Conservation (phyloP, 1,139 yeast species). For the Debaryomycetaceae sp. region DNA sequence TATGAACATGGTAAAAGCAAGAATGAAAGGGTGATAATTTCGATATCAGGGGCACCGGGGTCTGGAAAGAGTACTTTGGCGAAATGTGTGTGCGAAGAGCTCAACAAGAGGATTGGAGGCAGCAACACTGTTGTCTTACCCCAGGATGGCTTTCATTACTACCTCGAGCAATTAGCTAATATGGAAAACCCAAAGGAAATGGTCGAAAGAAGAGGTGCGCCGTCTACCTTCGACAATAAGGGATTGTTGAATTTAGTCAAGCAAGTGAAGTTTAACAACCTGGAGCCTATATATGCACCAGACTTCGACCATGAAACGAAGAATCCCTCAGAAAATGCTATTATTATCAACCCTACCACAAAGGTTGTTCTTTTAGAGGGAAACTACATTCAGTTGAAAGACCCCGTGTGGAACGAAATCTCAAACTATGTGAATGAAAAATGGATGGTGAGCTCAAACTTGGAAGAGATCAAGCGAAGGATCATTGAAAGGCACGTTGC, state of each 20-base stretch:
- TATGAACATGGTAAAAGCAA: background rate
- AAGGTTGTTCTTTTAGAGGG: conserved; percentile 16
- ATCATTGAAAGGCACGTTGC: conserved; percentile 13
- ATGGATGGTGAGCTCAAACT: conserved; percentile 12
- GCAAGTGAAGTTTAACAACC: conserved; percentile 5
- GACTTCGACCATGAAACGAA: conserved; percentile 15
- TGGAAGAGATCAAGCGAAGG: conserved; percentile 10
- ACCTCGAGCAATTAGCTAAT: conserved; percentile 10
- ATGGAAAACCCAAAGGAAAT: conserved; percentile 13
- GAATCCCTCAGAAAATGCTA: conserved; percentile 15
- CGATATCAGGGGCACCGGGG: conserved; percentile 23
- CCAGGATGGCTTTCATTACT: conserved; percentile 18
- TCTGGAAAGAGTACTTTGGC: conserved; percentile 20
- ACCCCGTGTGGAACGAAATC: conserved; percentile 13
- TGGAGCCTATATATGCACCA: conserved; percentile 9
- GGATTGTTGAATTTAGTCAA: conserved; percentile 9
- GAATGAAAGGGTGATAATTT: conserved; percentile 7
- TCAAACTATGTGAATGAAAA: conserved; percentile 9
- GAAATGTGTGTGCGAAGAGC: conserved; percentile 3
- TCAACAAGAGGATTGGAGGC: conserved; percentile 2
- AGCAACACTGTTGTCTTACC: conserved; percentile 2
- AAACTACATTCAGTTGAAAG: conserved; percentile 13
- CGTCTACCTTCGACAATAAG: conserved; percentile 15
- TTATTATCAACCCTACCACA: conserved; percentile 9
- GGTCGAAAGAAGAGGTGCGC: conserved; percentile 17